Evolutionary conservation across 352 stramenopile species (phyloP).

Genomic region (Globisporangium splendens): DNA sequence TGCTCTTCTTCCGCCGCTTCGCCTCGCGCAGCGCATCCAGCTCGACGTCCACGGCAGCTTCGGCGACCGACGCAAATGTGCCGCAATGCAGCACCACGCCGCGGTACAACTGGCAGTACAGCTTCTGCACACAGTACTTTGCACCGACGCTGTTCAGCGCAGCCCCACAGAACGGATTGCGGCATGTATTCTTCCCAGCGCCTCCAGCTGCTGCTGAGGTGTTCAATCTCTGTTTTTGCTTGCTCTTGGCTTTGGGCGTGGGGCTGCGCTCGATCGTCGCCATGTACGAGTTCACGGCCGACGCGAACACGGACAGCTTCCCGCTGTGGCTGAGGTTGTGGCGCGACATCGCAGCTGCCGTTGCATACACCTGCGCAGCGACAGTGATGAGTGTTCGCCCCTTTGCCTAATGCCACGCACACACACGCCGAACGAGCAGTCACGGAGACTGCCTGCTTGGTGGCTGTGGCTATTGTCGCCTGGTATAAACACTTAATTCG

Average conservation of each 20-base stretch:
- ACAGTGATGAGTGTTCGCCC: too few species aligned
- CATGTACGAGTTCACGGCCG: constrained; percentile 12
- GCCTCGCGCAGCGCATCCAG: constrained; percentile 5
- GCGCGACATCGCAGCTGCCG: too few species aligned
- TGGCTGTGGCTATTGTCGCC: too few species aligned
- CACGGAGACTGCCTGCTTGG: too few species aligned
- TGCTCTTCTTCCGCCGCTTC: constrained; percentile 19
- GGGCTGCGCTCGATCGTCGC: constrained; percentile 9
- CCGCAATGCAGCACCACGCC: constrained; percentile 47
- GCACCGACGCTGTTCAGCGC: constrained; percentile 34
- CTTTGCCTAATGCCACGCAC: too few species aligned
- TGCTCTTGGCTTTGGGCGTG: constrained; percentile 1
- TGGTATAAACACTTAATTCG: too few species aligned
- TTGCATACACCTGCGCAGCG: too few species aligned
- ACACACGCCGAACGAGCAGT: too few species aligned
- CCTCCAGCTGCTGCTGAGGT: background rate
- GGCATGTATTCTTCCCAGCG: constrained; percentile 17
- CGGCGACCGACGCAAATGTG: constrained; percentile 22
- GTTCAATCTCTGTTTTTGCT: constrained; percentile 6
- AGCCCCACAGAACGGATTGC: constrained; percentile 55
- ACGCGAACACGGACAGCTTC: constrained; percentile 2
- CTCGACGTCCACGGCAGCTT: constrained; percentile 10
- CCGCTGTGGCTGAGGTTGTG: too few species aligned
- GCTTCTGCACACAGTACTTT: constrained; percentile 42
- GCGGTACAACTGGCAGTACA: constrained; percentile 53